phyloP scores from a whole-genome alignment of 2,329 filamentous ascomycete species.

The Calycina marina region DNA sequence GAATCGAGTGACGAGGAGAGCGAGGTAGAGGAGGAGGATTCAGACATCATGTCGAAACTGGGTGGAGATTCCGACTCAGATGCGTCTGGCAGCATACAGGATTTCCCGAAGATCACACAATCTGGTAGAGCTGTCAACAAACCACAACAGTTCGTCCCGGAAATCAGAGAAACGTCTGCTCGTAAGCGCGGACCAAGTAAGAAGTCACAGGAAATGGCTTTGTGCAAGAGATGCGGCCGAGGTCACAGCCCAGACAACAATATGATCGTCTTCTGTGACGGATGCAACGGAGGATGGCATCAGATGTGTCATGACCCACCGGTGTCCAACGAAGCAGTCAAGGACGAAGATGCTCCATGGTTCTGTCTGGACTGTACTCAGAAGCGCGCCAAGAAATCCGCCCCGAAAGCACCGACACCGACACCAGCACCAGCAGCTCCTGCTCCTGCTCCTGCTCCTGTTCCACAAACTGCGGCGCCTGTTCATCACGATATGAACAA shows the following conservation, averaged over 20 bases:
- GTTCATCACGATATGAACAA: too few relatives aligned
- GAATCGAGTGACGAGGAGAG: conserved; percentile 16
- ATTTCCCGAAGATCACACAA: conserved; percentile 52
- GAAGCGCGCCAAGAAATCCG: conserved; percentile 31
- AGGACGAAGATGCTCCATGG: conserved; percentile 55
- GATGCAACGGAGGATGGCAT: conserved; percentile 68
- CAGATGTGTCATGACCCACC: conserved; percentile 67
- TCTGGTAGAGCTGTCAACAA: conserved; percentile 60
- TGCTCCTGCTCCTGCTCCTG: background rate
- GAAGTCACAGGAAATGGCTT: conserved; percentile 41
- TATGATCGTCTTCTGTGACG: conserved; percentile 75
- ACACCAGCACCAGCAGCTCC: background rate
- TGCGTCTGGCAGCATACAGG: conserved; percentile 29
- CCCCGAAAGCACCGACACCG: conserved; percentile 7
- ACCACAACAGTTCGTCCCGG: conserved; percentile 46
- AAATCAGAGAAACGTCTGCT: conserved; percentile 29
- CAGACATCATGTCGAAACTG: conserved; percentile 19
- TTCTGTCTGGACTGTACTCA: conserved; percentile 47
- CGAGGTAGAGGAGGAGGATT: conserved; percentile 18
- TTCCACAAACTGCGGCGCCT: too few relatives aligned
- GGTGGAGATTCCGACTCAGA: conserved; percentile 25
- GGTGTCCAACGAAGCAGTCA: conserved; percentile 55
- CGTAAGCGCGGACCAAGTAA: conserved; percentile 33
- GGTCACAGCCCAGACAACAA: conserved; percentile 60
- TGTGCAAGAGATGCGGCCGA: conserved; percentile 60